A percentile compares a stretch with the other conserved stretches of the same genome.
Evolutionary conservation across 805 yeast genomes (phyloP).

Genomic region (Ogataea glucozyma): DNA sequence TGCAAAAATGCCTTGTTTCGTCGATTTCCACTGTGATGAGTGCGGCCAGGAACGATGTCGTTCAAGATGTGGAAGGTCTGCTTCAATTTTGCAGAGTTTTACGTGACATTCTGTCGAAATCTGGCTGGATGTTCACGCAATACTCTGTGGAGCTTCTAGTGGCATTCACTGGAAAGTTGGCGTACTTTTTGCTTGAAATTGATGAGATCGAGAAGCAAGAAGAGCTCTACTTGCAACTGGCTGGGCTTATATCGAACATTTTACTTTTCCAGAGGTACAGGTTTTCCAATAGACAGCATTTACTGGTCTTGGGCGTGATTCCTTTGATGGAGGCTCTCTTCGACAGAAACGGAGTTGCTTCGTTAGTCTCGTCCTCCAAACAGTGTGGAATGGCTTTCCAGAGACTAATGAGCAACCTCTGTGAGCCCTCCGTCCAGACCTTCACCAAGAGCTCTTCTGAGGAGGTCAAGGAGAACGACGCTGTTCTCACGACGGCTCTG

Average conservation of each 20-base stretch:
- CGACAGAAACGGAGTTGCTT: slow-evolving; percentile 21
- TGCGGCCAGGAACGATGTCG: not conserved
- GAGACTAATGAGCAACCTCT: slow-evolving; percentile 63
- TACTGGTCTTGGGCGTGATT: slow-evolving; percentile 51
- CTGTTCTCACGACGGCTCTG: slow-evolving; percentile 51
- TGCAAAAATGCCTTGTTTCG: slow-evolving; percentile 29
- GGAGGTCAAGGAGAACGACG: slow-evolving; percentile 19
- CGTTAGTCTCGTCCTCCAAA: slow-evolving; percentile 19
- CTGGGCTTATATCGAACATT: slow-evolving; percentile 56
- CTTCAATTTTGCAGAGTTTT: slow-evolving; percentile 34
- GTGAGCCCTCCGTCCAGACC: slow-evolving; percentile 61
- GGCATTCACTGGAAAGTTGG: slow-evolving; percentile 15
- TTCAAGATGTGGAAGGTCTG: slow-evolving; percentile 6
- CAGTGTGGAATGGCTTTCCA: slow-evolving; percentile 50
- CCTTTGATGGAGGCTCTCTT: slow-evolving; percentile 51
- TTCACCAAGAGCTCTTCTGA: slow-evolving; percentile 26
- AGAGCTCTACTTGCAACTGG: slow-evolving; percentile 34
- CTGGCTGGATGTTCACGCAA: slow-evolving; percentile 63
- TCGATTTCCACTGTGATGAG: slow-evolving; percentile 34
- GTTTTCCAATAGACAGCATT: slow-evolving; percentile 70
- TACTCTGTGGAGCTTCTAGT: slow-evolving; percentile 57
- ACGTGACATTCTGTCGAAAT: slow-evolving; percentile 46
- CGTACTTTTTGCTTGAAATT: slow-evolving; percentile 9
- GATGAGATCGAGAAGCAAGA: slow-evolving; percentile 11
- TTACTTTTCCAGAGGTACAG: slow-evolving; percentile 70